A percentile compares a stretch with the other conserved stretches of the same genome.
These are phyloP conservation scores for Fusarium stilboides DNA, from an alignment of 2,329 filamentous ascomycete species.

Conservation along the genomic window DNA sequence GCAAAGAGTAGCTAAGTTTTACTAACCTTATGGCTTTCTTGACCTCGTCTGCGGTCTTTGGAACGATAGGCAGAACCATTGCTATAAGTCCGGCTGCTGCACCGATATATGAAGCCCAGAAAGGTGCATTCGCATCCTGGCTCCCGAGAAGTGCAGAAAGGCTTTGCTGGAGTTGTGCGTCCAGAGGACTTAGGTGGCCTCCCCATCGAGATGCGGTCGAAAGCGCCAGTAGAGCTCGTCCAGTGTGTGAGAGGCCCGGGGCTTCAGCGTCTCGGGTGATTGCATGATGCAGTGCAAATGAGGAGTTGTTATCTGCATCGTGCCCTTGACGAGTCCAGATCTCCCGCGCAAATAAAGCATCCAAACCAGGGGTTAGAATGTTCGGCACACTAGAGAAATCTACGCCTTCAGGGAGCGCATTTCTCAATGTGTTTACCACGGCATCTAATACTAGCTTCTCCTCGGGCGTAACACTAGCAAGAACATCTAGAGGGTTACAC, in stretches of 20 bases:
- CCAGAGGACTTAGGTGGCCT: conserved; percentile 67
- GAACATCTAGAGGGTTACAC: conserved; percentile 72
- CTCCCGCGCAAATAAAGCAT: conserved; percentile 62
- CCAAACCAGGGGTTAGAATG: conserved; percentile 61
- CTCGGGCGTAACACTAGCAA: conserved; percentile 44
- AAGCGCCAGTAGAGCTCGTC: conserved; percentile 79
- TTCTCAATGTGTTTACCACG: conserved; percentile 57
- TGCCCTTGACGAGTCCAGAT: conserved; percentile 69
- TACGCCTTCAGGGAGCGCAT: conserved; percentile 60
- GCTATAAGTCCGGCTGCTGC: conserved; percentile 62
- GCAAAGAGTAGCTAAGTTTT: background rate
- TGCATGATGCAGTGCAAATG: conserved; percentile 80
- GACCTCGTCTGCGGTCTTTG: conserved; percentile 55
- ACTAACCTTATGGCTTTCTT: conserved; percentile 59
- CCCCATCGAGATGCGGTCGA: conserved; percentile 83
- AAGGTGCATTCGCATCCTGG: conserved; percentile 58
- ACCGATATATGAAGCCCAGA: conserved; percentile 70
- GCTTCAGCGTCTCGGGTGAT: conserved; percentile 77
- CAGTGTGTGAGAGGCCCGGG: conserved; percentile 81
- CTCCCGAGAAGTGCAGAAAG: conserved; percentile 60
- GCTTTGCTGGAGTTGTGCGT: conserved; percentile 60
- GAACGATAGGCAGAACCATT: conserved; percentile 60
- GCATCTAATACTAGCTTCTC: conserved; percentile 55
- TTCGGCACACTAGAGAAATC: conserved; percentile 57
- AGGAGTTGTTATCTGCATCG: conserved; percentile 69